Percentiles rank a stretch among this genome's conserved stretches.
phyloP scores from a whole-genome alignment of 2,329 filamentous ascomycete genomes.

The Pyricularia sp. region DNA sequence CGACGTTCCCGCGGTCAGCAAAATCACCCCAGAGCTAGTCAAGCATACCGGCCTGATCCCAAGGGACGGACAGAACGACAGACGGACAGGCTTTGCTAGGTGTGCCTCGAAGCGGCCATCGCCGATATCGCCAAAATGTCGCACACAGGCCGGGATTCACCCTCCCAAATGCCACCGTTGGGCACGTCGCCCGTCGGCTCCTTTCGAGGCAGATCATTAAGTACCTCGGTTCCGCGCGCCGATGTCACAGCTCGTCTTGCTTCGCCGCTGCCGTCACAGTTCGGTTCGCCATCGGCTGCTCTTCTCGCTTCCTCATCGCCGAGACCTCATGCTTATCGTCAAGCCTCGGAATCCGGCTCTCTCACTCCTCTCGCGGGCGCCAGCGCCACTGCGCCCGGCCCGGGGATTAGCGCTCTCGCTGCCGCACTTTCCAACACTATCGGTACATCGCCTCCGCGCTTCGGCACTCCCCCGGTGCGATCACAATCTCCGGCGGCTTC shows the following conservation, averaged over 20 bases:
- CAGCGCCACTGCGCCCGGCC: conserved; percentile 58
- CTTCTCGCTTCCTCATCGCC: conserved; percentile 13
- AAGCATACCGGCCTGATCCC: background rate
- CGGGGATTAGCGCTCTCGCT: conserved; percentile 79
- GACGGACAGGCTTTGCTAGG: background rate
- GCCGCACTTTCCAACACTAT: conserved; percentile 73
- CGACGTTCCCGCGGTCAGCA: background rate
- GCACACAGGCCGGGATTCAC: conserved; percentile 16
- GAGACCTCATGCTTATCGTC: conserved; percentile 26
- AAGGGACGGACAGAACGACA: background rate
- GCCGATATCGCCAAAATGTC: conserved; percentile 11
- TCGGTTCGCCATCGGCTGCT: conserved; percentile 19
- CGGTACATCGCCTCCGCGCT: conserved; percentile 59
- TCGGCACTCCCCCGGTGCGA: conserved; percentile 55
- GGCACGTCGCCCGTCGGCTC: conserved; percentile 40
- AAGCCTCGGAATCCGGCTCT: conserved; percentile 22
- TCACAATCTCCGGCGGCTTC: conserved; percentile 48
- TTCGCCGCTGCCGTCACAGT: conserved; percentile 39
- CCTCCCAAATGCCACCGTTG: conserved; percentile 20
- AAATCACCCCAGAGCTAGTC: background rate
- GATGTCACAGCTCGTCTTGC: conserved; percentile 53
- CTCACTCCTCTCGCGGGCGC: conserved; percentile 53
- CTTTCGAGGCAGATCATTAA: conserved; percentile 33
- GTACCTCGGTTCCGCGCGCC: conserved; percentile 46
- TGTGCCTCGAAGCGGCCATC: background rate